Evolutionary conservation across 371 early-diverging fungal species (phyloP).

Genomic region (Synchytrium microbalum): DNA sequence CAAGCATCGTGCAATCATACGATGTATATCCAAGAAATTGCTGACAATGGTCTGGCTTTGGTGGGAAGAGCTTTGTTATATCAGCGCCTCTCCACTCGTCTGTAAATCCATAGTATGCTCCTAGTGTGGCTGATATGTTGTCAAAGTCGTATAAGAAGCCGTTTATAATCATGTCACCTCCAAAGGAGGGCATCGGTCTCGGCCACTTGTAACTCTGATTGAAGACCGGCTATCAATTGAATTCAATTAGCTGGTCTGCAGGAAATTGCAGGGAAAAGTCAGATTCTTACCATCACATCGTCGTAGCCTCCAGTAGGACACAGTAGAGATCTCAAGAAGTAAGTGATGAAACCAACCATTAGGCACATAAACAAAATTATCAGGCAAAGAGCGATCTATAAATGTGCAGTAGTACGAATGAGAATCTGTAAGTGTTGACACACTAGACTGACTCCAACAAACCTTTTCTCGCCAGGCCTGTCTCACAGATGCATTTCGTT

Average conservation of each 20-base stretch:
- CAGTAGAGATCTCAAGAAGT: too few relatives aligned
- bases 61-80: not conserved
- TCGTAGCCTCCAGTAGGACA: too few relatives aligned
- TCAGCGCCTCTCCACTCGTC: constrained; percentile 43
- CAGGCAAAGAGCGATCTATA: not conserved
- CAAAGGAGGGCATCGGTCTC: constrained; percentile 23
- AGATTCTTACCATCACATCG: too few relatives aligned
- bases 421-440: too few relatives aligned
- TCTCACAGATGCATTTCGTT: too few relatives aligned
- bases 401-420: too few relatives aligned
- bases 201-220: constrained; percentile 22
- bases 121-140: not conserved
- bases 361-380: constrained; percentile 28
- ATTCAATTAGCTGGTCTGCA: too few relatives aligned
- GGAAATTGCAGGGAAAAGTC: too few relatives aligned
- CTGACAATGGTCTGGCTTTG: not conserved
- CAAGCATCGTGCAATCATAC: not conserved
- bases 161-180: constrained; percentile 27
- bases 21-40: not conserved
- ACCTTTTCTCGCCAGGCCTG: constrained; percentile 93
- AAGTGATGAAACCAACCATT: constrained; percentile 42
- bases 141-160: constrained; percentile 7
- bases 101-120: too few relatives aligned
- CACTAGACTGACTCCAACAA: too few relatives aligned
- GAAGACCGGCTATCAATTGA: constrained; percentile 58